Evolutionary conservation across 2,329 filamentous ascomycete genomes (phyloP).

Genomic region (Aspergillus pseudoglaucus): DNA sequence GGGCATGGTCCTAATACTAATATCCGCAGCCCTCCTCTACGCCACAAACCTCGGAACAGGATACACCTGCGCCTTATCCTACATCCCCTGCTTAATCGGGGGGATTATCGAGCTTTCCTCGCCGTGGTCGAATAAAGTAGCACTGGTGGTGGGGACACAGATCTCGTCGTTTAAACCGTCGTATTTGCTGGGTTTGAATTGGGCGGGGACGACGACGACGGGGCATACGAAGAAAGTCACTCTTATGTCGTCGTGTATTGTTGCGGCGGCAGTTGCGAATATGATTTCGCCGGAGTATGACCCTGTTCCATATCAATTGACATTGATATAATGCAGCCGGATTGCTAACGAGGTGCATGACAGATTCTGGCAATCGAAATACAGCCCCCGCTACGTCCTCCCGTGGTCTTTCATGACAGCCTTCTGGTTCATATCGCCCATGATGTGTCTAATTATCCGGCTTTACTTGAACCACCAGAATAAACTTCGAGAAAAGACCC

Average conservation of each 20-base stretch:
- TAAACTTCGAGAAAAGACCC: not conserved
- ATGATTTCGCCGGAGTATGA: constrained; percentile 25
- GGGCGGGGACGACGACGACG: constrained; percentile 12
- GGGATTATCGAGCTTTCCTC: constrained; percentile 3
- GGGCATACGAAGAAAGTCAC: constrained; percentile 7
- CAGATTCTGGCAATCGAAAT: constrained; percentile 7
- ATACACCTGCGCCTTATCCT: constrained; percentile 5
- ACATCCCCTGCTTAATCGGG: constrained; percentile 5
- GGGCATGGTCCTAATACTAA: constrained; percentile 4
- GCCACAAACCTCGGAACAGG: constrained; percentile 4
- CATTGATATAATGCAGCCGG: not conserved
- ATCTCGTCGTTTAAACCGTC: constrained; percentile 26
- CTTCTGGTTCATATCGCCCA: constrained; percentile 6
- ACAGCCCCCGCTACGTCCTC: constrained; percentile 4
- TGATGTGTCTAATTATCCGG: constrained; percentile 7
- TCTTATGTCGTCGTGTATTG: constrained; percentile 7
- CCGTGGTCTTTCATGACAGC: constrained; percentile 7
- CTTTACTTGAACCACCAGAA: constrained; percentile 6
- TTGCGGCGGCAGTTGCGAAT: constrained; percentile 8
- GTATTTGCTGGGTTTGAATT: constrained; percentile 21
- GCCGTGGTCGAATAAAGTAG: constrained; percentile 21
- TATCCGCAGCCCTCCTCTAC: constrained; percentile 2
- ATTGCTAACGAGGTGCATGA: too few species aligned
- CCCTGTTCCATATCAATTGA: not conserved
- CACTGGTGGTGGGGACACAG: constrained; percentile 22